Evolutionary conservation across 768 basidiomycete species (phyloP).

Genomic region (Peribolospora baueri): DNA sequence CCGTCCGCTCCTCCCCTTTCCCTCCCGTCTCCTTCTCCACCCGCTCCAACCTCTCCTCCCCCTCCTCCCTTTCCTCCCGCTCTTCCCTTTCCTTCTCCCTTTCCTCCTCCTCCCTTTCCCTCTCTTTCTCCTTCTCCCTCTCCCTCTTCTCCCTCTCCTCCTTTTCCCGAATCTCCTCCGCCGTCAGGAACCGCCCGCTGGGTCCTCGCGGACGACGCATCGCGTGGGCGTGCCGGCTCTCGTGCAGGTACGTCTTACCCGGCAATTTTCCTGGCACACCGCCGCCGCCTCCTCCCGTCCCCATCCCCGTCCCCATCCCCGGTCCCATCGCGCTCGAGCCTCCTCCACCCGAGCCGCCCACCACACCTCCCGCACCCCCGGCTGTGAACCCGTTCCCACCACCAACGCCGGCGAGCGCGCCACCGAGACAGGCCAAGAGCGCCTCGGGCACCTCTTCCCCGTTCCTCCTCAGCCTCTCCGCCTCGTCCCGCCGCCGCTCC

Average conservation of each 20-base stretch:
- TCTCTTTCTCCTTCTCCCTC: neutral
- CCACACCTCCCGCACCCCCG: no score
- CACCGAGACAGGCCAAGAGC: neutral
- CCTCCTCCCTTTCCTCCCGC: no score
- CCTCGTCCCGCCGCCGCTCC: slow-evolving; percentile 25
- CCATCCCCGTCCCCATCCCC: no score
- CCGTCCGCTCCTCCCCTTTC: no score
- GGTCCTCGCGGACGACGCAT: slow-evolving; percentile 92
- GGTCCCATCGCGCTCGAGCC: no score
- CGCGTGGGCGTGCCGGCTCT: slow-evolving; percentile 91
- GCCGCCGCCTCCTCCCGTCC: no score
- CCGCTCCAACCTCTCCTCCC: no score
- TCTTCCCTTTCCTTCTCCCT: neutral
- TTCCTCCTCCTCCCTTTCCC: neutral
- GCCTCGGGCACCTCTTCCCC: slow-evolving; percentile 43
- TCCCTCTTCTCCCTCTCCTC: neutral
- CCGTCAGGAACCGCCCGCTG: slow-evolving; percentile 89
- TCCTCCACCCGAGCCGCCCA: no score
- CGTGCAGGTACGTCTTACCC: slow-evolving; percentile 78
- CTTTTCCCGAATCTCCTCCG: slow-evolving; percentile 35
- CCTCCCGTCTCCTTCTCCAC: no score
- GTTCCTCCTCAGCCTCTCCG: slow-evolving; percentile 73
- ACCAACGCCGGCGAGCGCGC: no score
- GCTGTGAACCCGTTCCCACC: no score
- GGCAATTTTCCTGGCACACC: no score